These are phyloP conservation scores for Suillus occidentalis DNA, from an alignment of 768 basidiomycete species.

Conservation along the genomic window DNA sequence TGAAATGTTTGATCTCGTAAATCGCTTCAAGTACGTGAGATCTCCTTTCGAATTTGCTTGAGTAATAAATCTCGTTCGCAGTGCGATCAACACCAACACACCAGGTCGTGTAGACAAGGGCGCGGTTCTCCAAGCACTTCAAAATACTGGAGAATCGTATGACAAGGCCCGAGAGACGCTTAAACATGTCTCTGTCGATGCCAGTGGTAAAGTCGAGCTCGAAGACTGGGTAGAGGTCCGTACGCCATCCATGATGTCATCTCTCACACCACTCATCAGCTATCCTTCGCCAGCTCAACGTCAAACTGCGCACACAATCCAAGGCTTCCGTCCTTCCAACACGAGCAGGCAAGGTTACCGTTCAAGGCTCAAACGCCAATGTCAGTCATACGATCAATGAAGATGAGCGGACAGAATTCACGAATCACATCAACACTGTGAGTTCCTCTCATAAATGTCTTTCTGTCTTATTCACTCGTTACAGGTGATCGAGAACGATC, in stretches of 20 bases:
- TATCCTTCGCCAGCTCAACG: conserved; percentile 58
- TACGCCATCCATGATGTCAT: conserved; percentile 24
- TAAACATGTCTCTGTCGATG: conserved; percentile 92
- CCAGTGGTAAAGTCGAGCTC: conserved; percentile 92
- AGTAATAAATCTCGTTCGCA: conserved; percentile 29
- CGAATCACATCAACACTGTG: conserved; percentile 96
- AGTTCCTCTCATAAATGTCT: conserved; percentile 28
- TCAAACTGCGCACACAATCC: conserved; percentile 64
- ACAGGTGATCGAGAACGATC: conserved; percentile 89
- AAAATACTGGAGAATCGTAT: conserved; percentile 83
- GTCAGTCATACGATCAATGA: conserved; percentile 98
- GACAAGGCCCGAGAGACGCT: conserved; percentile 87
- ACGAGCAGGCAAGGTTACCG: conserved; percentile 87
- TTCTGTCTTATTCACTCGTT: neutral
- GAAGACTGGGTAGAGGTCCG: conserved; percentile 98
- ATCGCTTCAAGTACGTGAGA: conserved; percentile 86
- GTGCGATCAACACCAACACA: conserved; percentile 73
- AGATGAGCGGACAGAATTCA: conserved; percentile 93
- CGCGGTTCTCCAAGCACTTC: conserved; percentile 73
- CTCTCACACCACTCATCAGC: conserved; percentile 15
- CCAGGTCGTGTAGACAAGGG: conserved; percentile 85
- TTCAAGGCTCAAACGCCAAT: conserved; percentile 92
- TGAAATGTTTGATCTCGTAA: conserved; percentile 94
- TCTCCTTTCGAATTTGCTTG: neutral
- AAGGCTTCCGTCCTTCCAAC: conserved; percentile 50